Evolutionary conservation across 2,329 filamentous ascomycete species (phyloP), one percentile per base, ranked within the genome.

Genomic region (Purpureocillium takamizusanense): DNA sequence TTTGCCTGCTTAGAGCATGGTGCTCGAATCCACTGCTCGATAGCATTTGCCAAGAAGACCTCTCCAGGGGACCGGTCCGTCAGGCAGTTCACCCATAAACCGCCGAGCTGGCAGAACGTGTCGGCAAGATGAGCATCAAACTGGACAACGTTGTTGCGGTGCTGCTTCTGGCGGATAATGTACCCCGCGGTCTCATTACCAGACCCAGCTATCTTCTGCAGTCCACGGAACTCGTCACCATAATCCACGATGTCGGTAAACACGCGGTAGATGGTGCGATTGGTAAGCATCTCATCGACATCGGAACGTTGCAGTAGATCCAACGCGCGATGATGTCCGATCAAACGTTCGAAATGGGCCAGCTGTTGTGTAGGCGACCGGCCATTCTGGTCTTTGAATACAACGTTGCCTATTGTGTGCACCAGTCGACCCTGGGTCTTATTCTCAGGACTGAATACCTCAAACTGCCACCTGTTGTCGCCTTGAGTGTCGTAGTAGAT

Each of bases 31-130:
- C 47, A 58, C 14, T 40, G 32, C 10, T 62, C 59, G 30, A 55
- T 46, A 1, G 55, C 48, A 10, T 43, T 53, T 6, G 53, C 48
- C 15, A 66, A 47, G 47, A 46, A 66, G 27, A 65, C 56, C 21
- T 58, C 56, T 1, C 29, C 38, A 0, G 43, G 25, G 1, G 35
- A 27, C 5, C 38, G 29, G 7, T 60, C 51, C 1, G 51, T 51
- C 57, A 65, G 57, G 40, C 44, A 49, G 43, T 65, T 66, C 7
- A 57, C 49, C 36, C 42, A 63, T 2, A 66, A 50, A 4, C 62
- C 61, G 13, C 35, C 59, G 1, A 63, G 51, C 41, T 66, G 63
- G 27, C 55, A 46, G 42, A 63, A 59, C 2, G 34, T 40, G 35
- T 66, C 63, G 9, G 43, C 34, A 15, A 59, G 42, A 7, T 42